Base-by-base conservation (phyloP, 257 asterid genomes). In the Capsicum rhomboideum region DNA sequence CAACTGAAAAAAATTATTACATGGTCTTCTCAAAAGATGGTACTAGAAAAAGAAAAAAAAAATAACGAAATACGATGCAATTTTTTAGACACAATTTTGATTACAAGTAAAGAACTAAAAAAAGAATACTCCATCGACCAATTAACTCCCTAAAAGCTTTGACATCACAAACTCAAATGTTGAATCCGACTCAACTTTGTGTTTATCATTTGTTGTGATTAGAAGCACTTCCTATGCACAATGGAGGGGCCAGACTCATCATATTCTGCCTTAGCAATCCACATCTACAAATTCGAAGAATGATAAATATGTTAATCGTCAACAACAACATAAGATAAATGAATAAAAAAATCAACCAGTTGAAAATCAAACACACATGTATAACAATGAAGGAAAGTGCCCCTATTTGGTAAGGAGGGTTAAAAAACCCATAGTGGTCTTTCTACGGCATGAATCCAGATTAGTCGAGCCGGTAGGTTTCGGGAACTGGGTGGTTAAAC, bases 151-250 rank as follows among this genome's bases (percentile, higher is more conserved):
- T 34, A 34, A 34, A 34, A 34, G 40, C 40, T 34, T 34, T 34
- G 40, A 34, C 6, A 74, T 49, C 6, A 50, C 21, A 75, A 75
- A 49, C 61, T 75, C 23, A 23, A 46, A 14, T 74, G 21, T 46
- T 21, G 58, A 44, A 72, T n/a, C 8, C 11, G 12, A 46, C 7
- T 74, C 42, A 2, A 74, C 23, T 74, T 34, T 28, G 71, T 13
- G 10, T 63, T 63, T 3, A 12, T 63, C 18, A 63, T 28, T 75
- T 75, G 44, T 23, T 75, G 14, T 16, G 23, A 50, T 75, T 75
- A 75, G 81, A 50, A 75, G 44, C 81, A 75, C 46, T 75, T 75
- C 44, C 81, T 75, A 75, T 75, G 81, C 46, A 75, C 81, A 75
- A 26, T 75, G 63, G 81, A 75, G 17, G 81, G 81, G 63, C 81